Evolutionary conservation across 345 rosid genomes (phyloP).

Genomic region (Brassica carinata): DNA sequence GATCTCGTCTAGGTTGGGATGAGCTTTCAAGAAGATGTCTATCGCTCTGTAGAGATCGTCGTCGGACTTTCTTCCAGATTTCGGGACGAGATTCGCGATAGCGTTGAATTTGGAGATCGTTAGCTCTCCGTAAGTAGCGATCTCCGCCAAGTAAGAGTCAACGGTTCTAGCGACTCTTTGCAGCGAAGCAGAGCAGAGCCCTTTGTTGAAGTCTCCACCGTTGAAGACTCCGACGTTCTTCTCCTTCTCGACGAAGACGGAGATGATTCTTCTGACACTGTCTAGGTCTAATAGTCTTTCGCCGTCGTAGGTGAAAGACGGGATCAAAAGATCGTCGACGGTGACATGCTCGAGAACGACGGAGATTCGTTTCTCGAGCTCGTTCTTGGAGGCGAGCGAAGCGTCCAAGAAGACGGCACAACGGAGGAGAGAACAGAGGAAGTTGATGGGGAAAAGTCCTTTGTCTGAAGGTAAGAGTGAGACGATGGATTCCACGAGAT

Average conservation of each 20-base stretch:
- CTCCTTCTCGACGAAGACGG: constrained; percentile 79
- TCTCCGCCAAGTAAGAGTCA: constrained; percentile 77
- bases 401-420: constrained; percentile 69
- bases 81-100: constrained; percentile 71
- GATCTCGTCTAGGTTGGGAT: constrained; percentile 87
- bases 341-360: constrained; percentile 74
- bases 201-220: constrained; percentile 61
- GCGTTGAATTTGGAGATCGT: constrained; percentile 85
- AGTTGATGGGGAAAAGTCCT: constrained; percentile 69
- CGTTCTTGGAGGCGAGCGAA: constrained; percentile 59
- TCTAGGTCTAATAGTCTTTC: constrained; percentile 79
- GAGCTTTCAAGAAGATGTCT: constrained; percentile 89
- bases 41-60: constrained; percentile 90
- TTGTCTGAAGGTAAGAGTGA: constrained; percentile 72
- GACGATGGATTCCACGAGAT: constrained; percentile 68
- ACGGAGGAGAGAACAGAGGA: constrained; percentile 92
- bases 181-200: constrained; percentile 48
- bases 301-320: constrained; percentile 86
- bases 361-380: constrained; percentile 80
- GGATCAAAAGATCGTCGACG: constrained; percentile 72
- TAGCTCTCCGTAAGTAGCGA: constrained; percentile 60
- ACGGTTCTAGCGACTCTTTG: constrained; percentile 75
- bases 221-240: constrained; percentile 76
- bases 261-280: constrained; percentile 74
- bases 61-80: constrained; percentile 70